phyloP scores from a whole-genome alignment of 306 rosid genomes.

The Cajanus cajan region DNA sequence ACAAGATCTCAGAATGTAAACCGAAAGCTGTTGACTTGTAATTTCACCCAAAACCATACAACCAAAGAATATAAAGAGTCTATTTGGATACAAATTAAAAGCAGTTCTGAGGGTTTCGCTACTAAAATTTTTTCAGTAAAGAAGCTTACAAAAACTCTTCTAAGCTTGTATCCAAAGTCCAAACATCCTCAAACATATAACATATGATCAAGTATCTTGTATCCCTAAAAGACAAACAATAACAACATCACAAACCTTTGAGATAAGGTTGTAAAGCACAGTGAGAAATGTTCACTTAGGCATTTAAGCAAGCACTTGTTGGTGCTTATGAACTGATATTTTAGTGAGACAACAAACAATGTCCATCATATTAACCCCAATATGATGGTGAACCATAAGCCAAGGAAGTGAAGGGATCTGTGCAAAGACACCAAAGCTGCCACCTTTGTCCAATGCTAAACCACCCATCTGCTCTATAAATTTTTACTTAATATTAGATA shows the following conservation, averaged over 20 bases:
- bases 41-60: no score
- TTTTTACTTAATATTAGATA: neutral
- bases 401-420: neutral
- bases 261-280: neutral
- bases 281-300: neutral
- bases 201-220: neutral
- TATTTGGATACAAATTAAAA: no score
- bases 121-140: no score
- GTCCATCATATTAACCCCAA: neutral
- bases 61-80: no score
- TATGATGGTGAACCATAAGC: neutral
- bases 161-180: no score
- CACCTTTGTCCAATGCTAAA: neutral
- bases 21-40: no score
- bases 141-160: no score
- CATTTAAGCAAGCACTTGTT: constrained; percentile 24
- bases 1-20: no score
- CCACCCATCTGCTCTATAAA: neutral
- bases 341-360: neutral
- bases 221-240: neutral
- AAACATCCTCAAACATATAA: neutral
- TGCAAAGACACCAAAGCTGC: neutral
- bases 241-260: neutral
- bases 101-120: no score
- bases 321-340: neutral